Percentiles rank a stretch among this genome's conserved stretches.
phyloP scores from a whole-genome alignment of 208 protist species.

The Cochliopodium minus region DNA sequence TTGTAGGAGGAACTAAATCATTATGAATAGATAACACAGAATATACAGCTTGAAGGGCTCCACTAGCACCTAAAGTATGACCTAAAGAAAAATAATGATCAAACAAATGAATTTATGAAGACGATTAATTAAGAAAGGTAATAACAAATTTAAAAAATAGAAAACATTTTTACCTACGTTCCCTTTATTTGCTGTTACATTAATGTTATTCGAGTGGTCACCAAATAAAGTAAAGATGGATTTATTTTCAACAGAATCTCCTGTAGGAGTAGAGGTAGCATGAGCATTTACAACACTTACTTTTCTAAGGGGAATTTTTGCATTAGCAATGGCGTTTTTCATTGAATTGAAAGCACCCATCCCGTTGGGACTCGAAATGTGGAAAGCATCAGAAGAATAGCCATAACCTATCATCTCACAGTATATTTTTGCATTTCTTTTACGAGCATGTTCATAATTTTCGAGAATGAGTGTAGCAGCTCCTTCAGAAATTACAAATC shows the following conservation, averaged over 20 bases:
- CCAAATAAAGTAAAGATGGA: conserved; percentile 13
- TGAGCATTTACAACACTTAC: conserved; percentile 90
- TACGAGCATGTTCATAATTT: conserved; percentile 54
- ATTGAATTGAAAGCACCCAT: conserved; percentile 60
- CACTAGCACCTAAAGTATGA: conserved; percentile 86
- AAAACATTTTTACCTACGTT: too few relatives aligned
- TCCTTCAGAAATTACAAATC: conserved; percentile 91
- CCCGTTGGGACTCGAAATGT: conserved; percentile 75
- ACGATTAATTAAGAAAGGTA: too few relatives aligned
- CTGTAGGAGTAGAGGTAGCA: conserved; percentile 81
- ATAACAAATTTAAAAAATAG: too few relatives aligned
- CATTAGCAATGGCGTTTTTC: conserved; percentile 42
- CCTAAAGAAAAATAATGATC: conserved; percentile 78
- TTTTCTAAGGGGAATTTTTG: background rate
- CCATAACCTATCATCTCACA: conserved; percentile 69
- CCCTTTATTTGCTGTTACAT: background rate
- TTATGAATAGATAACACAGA: conserved; percentile 49
- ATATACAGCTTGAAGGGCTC: conserved; percentile 69
- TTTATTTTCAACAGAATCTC: conserved; percentile 66
- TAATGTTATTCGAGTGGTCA: background rate
- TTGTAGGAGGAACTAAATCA: conserved; percentile 57
- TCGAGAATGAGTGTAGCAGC: conserved; percentile 77
- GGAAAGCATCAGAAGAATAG: conserved; percentile 64
- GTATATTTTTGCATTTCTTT: conserved; percentile 50
- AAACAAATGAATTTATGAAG: conserved; percentile 9